Conservation (phyloP, 2,329 filamentous ascomycete species). For the Arthrinium phaeospermum region DNA sequence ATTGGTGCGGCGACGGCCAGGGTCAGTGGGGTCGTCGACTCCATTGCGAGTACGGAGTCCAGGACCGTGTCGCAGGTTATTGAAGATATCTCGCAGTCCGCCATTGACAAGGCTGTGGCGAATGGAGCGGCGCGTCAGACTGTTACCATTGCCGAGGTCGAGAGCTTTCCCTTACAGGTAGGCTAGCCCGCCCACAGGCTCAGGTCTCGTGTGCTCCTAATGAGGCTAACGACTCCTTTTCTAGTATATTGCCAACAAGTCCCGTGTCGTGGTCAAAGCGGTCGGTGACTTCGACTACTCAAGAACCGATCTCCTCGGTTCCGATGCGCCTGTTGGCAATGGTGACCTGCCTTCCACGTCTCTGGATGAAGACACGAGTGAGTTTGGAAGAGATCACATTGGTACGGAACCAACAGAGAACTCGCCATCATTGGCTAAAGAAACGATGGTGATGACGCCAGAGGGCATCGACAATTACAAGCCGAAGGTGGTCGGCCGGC, state of each 20-base stretch:
- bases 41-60: constrained; percentile 49
- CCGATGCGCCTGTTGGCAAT: neutral
- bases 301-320: constrained; percentile 36
- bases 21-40: constrained; percentile 57
- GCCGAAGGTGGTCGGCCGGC: constrained; percentile 54
- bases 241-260: constrained; percentile 59
- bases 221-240: neutral
- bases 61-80: constrained; percentile 40
- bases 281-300: constrained; percentile 62
- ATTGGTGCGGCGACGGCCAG: constrained; percentile 51
- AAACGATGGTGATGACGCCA: neutral
- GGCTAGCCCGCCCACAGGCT: constrained; percentile 15
- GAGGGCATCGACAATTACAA: constrained; percentile 46
- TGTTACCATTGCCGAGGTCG: constrained; percentile 54
- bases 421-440: neutral
- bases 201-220: neutral
- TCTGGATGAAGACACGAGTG: neutral
- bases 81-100: constrained; percentile 42
- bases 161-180: constrained; percentile 56
- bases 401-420: constrained; percentile 32
- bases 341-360: constrained; percentile 10
- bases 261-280: constrained; percentile 62
- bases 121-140: constrained; percentile 49
- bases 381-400: constrained; percentile 16
- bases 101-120: constrained; percentile 46